Percentiles rank a stretch among this genome's conserved stretches.
Conservation (phyloP, 2,329 filamentous ascomycete genomes). For the Grosmannia clavigera region DNA sequence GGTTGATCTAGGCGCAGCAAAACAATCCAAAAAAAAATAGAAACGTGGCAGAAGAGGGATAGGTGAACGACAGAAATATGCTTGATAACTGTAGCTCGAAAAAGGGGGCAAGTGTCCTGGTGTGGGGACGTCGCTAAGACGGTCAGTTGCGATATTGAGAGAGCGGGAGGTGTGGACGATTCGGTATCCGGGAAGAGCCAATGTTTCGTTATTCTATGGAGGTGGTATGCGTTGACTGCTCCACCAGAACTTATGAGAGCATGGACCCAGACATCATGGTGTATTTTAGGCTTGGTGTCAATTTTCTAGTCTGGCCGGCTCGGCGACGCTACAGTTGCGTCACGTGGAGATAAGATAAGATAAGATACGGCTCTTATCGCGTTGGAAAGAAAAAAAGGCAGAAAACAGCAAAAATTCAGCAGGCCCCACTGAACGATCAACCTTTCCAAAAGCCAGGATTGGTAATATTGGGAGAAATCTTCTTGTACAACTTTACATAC, state of each 20-base stretch:
- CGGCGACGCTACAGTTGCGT: neutral
- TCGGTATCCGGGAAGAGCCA: neutral
- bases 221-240: neutral
- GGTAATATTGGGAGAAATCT: neutral
- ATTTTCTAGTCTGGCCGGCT: constrained; percentile 2
- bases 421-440: neutral
- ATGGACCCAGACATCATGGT: neutral
- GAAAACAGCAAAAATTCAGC: neutral
- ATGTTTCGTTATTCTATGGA: neutral
- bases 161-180: neutral
- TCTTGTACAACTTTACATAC: neutral
- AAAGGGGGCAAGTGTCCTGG: neutral
- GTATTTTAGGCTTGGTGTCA: neutral
- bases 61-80: neutral
- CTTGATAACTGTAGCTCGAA: neutral
- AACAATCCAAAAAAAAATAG: constrained; percentile 1
- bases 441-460: neutral
- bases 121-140: neutral
- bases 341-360: constrained; percentile 9
- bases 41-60: neutral
- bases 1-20: neutral
- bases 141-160: neutral
- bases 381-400: neutral
- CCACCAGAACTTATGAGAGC: neutral
- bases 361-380: neutral